Base-by-base conservation (phyloP, 768 basidiomycete genomes). In the Pleurotus pulmonarius region DNA sequence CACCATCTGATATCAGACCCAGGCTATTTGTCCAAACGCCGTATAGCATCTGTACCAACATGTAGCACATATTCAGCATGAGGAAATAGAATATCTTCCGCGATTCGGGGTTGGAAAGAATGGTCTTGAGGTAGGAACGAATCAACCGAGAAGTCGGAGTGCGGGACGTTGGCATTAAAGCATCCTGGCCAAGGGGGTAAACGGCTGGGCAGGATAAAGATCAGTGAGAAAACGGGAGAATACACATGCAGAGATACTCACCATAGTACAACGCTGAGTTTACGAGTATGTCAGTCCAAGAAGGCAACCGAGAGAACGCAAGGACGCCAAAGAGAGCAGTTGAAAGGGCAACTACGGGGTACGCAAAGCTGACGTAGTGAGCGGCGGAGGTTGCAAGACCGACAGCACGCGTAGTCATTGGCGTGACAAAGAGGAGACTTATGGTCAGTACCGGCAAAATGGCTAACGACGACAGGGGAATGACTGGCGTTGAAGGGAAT, bases 21-120 rank as follows among this genome's bases (percentile, higher is more conserved):
- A 99, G 71, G 62, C 91, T 94, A 64, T 99, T 99, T 43, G 97
- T 99, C 90, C 94, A 94, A 24, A 98, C 86, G 7, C 97, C 97
- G 68, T 95, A 97, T 58, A 93, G 68, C 92, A 98, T 93, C 72
- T 99, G 97, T 9, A 99, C 86, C 41, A 90, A 78, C 97, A 99
- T 98, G 72, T 93, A 99, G 60, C 83, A 87, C 72, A 98, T 76
- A 70, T 99, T 99, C 47, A 99, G 76, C 70, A 95, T 80, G 49
- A 98, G 76, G 73, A 99, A 99, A 71, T 96, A 98, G 71, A 95
- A 98, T 57, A 99, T 98, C 70, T 90, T 91, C 63, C 94, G 82
- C 16, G 93, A 95, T 67, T 98, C 94, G 3, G 87, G 84, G 62
- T 96, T 96, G 16, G 88, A 86, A 38, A 98, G 78, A 56, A 99